Evolutionary conservation across 108 stramenopile genomes (phyloP).

Genomic region (Fistulifera pelliculosa): DNA sequence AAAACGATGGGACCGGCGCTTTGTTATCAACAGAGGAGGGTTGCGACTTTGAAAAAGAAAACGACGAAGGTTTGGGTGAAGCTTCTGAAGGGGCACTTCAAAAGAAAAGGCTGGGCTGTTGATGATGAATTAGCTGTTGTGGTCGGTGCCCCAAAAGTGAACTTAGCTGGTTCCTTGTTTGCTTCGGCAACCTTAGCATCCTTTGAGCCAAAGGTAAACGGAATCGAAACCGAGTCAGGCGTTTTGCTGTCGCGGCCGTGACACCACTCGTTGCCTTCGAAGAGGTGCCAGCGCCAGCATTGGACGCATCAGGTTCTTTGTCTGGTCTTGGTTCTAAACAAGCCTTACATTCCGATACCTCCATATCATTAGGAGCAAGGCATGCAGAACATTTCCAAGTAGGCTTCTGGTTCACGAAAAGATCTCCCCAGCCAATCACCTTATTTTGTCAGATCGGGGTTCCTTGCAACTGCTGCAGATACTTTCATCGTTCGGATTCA

Average conservation of each 20-base stretch:
- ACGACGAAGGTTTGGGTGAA: no score
- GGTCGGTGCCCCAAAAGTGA: neutral
- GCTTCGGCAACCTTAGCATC: neutral
- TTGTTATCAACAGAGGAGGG: no score
- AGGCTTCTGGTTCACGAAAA: neutral
- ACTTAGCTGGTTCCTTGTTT: neutral
- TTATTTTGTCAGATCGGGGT: neutral
- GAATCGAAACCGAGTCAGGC: neutral
- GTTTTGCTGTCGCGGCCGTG: neutral
- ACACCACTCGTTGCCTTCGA: neutral
- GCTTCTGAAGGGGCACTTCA: no score
- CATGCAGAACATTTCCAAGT: neutral
- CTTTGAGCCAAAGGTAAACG: neutral
- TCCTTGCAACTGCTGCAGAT: neutral
- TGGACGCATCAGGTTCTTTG: neutral
- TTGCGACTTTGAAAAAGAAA: no score
- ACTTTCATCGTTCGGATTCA: neutral
- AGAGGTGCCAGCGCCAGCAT: no score
- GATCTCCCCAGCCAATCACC: neutral
- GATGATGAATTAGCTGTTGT: no score
- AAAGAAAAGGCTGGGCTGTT: no score
- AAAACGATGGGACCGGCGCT: no score
- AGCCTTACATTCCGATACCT: neutral
- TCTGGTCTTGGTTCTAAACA: neutral
- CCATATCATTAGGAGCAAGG: neutral